Base-by-base conservation (phyloP, 2,329 filamentous ascomycete species). In the Paecilomyces fulvus region DNA sequence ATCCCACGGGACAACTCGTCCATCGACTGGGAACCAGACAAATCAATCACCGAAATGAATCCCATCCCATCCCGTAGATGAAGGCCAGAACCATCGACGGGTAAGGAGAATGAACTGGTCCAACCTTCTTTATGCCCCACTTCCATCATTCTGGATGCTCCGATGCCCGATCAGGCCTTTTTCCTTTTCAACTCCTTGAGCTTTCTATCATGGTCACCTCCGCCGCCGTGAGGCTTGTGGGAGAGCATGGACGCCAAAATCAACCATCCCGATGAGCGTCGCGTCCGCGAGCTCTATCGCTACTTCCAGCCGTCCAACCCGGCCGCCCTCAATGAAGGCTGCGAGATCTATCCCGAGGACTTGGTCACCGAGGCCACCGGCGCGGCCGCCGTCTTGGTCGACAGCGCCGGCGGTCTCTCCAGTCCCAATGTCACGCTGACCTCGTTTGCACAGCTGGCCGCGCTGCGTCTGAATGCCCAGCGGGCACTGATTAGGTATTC, bases 221-320 rank as follows among this genome's bases (percentile, higher is more conserved):
- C 21, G 37, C 49, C 48, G 30, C 53, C 25, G 37, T 9, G 9
- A 28, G n/a, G 30, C 52, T 17, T 52, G 48, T 12, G 48, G 53
- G 37, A 8, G 23, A 52, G 5, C 51, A 23, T 51, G 49, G 43
- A 48, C 52, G 8, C 49, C n/a, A 43, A 9, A 43, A 46, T 11
- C 30, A 60, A 65, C 25, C 67, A 69, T 50, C 63, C 55, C 37
- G 63, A 64, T 21, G 67, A 70, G 55, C 71, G 70, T 51, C 61
- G 70, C 55, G 67, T 63, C 31, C 68, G 73, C 33, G 73, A 74
- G 56, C 65, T 74, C 30, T 74, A 74, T 59, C 70, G 72, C 54
- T 75, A 73, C 56, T 73, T 74, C 52, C 69, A 69, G 30, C 72
- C 72, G 7, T 53, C 60, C 21, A 61, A 61, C 52, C 61, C 63